Evolutionary conservation across 1,284 basidiomycete species (phyloP).

Genomic region (Phlebopus sp.): DNA sequence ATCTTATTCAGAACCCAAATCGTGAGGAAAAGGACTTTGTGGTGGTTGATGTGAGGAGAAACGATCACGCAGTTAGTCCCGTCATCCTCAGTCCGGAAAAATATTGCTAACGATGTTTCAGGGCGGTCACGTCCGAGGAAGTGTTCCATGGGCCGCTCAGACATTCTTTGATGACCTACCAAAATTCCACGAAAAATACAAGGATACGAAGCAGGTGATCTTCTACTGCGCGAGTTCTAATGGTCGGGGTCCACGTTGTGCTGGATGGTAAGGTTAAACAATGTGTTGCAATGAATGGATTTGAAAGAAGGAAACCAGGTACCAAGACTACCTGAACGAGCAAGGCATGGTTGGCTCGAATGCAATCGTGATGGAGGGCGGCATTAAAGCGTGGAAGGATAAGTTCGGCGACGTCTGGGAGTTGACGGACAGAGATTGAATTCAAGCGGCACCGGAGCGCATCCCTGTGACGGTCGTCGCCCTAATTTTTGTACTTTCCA

Average conservation of each 20-base stretch:
- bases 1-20: constrained; percentile 18
- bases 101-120: constrained; percentile 9
- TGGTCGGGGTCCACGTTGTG: constrained; percentile 30
- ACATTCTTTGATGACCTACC: constrained; percentile 24
- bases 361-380: constrained; percentile 26
- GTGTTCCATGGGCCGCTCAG: constrained; percentile 27
- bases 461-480: too few species aligned
- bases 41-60: constrained; percentile 28
- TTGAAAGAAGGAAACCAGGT: constrained; percentile 20
- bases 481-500: too few species aligned
- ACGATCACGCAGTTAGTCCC: constrained; percentile 25
- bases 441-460: too few species aligned
- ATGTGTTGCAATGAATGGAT: background rate
- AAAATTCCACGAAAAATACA: constrained; percentile 18
- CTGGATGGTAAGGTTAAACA: constrained; percentile 22
- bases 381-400: constrained; percentile 22
- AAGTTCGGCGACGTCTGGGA: constrained; percentile 10
- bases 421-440: constrained; percentile 23
- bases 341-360: constrained; percentile 18
- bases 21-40: constrained; percentile 14
- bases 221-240: constrained; percentile 31
- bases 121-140: constrained; percentile 33
- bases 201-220: constrained; percentile 23
- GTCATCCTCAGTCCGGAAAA: background rate
- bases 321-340: constrained; percentile 31